Conservation (phyloP, 345 rosid genomes). For the Boechera divaricarpa region DNA sequence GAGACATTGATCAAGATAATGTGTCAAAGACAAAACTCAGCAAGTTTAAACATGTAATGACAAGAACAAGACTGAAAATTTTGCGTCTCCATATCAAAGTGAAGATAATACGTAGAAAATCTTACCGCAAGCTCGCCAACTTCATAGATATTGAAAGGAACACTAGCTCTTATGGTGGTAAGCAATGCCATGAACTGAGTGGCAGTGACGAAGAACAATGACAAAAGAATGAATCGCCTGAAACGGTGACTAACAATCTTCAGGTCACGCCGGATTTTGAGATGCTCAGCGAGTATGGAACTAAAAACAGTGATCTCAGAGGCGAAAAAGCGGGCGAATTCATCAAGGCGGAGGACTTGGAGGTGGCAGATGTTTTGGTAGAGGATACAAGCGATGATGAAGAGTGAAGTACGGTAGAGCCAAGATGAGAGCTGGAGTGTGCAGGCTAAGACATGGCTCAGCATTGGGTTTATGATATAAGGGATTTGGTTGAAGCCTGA, state of each 20-base stretch:
- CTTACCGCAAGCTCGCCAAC: constrained; percentile 80
- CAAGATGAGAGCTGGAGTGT: constrained; percentile 75
- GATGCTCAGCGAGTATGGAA: constrained; percentile 66
- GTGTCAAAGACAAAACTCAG: background rate
- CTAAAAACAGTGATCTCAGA: constrained; percentile 69
- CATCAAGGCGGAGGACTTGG: constrained; percentile 73
- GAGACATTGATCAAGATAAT: constrained; percentile 8
- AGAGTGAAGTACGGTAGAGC: constrained; percentile 80
- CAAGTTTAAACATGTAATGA: background rate
- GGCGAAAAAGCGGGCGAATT: constrained; percentile 66
- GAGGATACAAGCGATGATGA: constrained; percentile 68
- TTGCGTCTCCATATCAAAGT: background rate
- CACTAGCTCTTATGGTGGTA: constrained; percentile 59
- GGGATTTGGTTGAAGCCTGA: constrained; percentile 70
- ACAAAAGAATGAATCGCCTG: constrained; percentile 62
- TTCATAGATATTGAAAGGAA: constrained; percentile 66
- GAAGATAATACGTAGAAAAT: background rate
- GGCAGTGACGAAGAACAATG: constrained; percentile 70
- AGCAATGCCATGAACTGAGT: constrained; percentile 76
- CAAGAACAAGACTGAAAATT: background rate
- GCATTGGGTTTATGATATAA: constrained; percentile 51
- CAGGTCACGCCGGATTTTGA: constrained; percentile 66
- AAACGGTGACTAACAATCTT: constrained; percentile 86
- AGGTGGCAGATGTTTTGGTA: constrained; percentile 73
- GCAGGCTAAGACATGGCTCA: constrained; percentile 62